Conservation (phyloP, 176 grass and related monocot genomes). For the Hyparrhenia diplandra region DNA sequence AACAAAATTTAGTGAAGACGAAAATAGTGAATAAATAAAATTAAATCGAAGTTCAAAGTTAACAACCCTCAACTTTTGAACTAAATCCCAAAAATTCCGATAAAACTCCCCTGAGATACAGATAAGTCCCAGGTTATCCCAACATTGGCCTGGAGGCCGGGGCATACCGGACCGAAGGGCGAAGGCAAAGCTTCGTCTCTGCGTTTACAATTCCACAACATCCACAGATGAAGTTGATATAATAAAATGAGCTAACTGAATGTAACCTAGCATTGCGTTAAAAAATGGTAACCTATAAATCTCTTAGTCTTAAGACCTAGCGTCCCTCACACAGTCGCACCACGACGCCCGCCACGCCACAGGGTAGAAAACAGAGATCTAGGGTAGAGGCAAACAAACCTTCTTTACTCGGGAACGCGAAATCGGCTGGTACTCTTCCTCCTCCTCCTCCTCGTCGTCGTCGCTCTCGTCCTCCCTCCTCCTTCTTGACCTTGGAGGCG, state of each 20-base stretch:
- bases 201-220: neutral
- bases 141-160: neutral
- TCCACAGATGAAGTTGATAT: neutral
- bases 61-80: neutral
- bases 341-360: neutral
- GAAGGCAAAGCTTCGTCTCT: neutral
- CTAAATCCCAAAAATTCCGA: neutral
- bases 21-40: neutral
- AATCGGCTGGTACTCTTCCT: neutral
- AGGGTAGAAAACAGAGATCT: neutral
- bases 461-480: neutral
- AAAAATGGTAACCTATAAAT: too few relatives aligned
- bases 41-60: neutral
- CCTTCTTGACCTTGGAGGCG: constrained; percentile 27
- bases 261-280: too few relatives aligned
- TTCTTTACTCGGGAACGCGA: constrained; percentile 30
- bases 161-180: neutral
- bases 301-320: neutral
- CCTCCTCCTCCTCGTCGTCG: neutral
- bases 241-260: neutral
- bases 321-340: neutral
- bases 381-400: constrained; percentile 4
- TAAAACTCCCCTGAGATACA: neutral
- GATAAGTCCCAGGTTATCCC: neutral
- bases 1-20: neutral